These are phyloP conservation scores for Hanseniaspora clermontiae DNA, from an alignment of 805 yeast genomes.

Conservation along the genomic window DNA sequence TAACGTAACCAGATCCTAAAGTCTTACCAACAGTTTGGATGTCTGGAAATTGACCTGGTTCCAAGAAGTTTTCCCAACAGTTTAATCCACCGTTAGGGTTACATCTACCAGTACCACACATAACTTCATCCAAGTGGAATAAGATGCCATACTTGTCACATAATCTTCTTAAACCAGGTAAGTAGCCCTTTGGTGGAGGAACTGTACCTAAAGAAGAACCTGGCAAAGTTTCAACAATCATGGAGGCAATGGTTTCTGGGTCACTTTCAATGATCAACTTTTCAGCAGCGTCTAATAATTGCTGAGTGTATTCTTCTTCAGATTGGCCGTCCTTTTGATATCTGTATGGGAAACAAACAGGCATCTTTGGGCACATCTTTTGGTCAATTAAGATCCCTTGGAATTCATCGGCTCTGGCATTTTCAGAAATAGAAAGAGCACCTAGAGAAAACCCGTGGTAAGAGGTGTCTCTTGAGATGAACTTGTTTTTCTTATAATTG, in stretches of 20 bases:
- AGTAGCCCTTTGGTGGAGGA: conserved; percentile 36
- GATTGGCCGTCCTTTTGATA: conserved; percentile 28
- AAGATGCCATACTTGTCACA: conserved; percentile 42
- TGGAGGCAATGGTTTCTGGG: conserved; percentile 34
- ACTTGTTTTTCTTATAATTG: conserved; percentile 31
- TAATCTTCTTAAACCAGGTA: conserved; percentile 34
- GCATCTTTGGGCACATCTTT: conserved; percentile 23
- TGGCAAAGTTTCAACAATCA: conserved; percentile 36
- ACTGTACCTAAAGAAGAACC: conserved; percentile 38
- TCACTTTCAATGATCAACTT: conserved; percentile 32
- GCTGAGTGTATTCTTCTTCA: conserved; percentile 30
- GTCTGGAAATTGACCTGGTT: conserved; percentile 33
- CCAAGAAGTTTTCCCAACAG: conserved; percentile 37
- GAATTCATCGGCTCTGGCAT: conserved; percentile 29
- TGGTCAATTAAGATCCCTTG: conserved; percentile 24
- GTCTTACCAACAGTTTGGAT: conserved; percentile 39
- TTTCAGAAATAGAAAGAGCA: conserved; percentile 33
- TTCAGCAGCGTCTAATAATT: conserved; percentile 33
- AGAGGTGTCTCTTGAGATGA: conserved; percentile 34
- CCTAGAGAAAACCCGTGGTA: conserved; percentile 43
- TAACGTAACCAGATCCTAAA: conserved; percentile 37
- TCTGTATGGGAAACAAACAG: conserved; percentile 28
- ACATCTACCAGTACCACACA: conserved; percentile 46
- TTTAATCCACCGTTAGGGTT: conserved; percentile 32
- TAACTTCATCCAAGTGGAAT: conserved; percentile 42